A percentile compares a stretch with the other conserved stretches of the same genome.
These are phyloP conservation scores for Alternaria gansuensis DNA, from an alignment of 2,329 filamentous ascomycete species.

Conservation along the genomic window DNA sequence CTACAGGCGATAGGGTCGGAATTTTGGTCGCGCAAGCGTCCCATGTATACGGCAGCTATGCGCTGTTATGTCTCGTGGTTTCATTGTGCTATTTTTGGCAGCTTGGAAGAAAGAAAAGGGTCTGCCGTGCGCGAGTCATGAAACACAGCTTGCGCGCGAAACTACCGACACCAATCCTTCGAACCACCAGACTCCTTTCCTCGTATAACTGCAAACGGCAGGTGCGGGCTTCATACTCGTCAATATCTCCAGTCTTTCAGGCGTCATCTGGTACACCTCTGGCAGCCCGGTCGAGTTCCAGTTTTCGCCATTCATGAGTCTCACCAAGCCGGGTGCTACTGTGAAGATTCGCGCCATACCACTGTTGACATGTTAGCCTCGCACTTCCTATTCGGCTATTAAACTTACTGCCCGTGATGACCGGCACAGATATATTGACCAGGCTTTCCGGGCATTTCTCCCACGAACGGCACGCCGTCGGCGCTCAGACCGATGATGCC, in stretches of 20 bases:
- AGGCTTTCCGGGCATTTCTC: slow-evolving; percentile 33
- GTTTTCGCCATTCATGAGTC: slow-evolving; percentile 33
- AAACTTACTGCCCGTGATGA: slow-evolving; percentile 43
- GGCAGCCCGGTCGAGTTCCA: slow-evolving; percentile 35
- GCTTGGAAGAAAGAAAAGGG: not conserved
- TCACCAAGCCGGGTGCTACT: slow-evolving; percentile 39
- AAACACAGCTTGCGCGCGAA: not conserved
- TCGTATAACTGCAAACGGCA: slow-evolving; percentile 24
- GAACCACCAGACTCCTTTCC: slow-evolving; percentile 4
- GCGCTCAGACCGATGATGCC: slow-evolving; percentile 39
- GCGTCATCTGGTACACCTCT: slow-evolving; percentile 36
- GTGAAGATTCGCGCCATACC: slow-evolving; percentile 43
- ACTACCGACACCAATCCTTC: not conserved
- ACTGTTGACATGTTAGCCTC: slow-evolving; percentile 21
- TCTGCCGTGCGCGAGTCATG: slow-evolving; percentile 12
- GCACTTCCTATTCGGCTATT: not conserved
- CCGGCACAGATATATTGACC: slow-evolving; percentile 43
- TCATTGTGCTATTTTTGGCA: slow-evolving; percentile 11
- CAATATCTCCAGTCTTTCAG: slow-evolving; percentile 26
- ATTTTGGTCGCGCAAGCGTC: slow-evolving; percentile 16
- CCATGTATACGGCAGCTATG: not conserved
- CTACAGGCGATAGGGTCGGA: not conserved
- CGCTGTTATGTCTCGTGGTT: slow-evolving; percentile 6
- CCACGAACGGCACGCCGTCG: slow-evolving; percentile 41
- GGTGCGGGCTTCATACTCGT: not conserved